Base-by-base conservation (phyloP, 2,329 filamentous ascomycete genomes). In the Paecilomyces fulvus region DNA sequence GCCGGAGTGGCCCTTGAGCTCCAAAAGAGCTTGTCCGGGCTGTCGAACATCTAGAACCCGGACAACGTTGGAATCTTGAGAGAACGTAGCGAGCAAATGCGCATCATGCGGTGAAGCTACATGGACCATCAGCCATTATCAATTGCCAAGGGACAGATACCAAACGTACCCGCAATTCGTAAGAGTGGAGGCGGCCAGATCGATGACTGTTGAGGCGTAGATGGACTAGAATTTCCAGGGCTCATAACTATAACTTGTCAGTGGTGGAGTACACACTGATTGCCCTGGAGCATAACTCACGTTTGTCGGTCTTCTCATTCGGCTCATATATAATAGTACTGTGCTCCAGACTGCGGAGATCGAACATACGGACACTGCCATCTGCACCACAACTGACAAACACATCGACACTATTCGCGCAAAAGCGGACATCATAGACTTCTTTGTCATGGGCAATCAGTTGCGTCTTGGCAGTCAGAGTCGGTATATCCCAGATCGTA, bases 281-380 rank as follows among this genome's bases (percentile, higher is more conserved):
- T 46, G 30, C 31, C 6, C 33, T 11, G 12, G 21, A 17, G 55
- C 30, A 25, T 49, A 8, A 68, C 76, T 62, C 77, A 90, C 88
- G 82, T 78, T 76, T 77, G 53, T 81, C 79, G 21, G 87, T 86
- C 75, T 96, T 96, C 63, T 91, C 88, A 0, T 90, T 92, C 3
- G 94, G 94, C 73, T 99, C 94, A 71, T 99, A 99, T 61, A 99
- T 99, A 71, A 99, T 99, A 53, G 94, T 99, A 63, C 92, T 96
- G 72, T 99, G 94, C 71, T 99, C 94, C 54, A 99, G 77, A 72
- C 92, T 97, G 68, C 94, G 85, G 59, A 99, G 79, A 73, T 99
- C 94, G 74, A 99, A 99, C 94, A 99, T 99, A 65, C 94, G 85
- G 25, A 99, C 94, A 71, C 92, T 97, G 43, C 94, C 94, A 70